Conservation (phyloP, 2,329 filamentous ascomycete genomes). For the Metarhizium sp. region DNA sequence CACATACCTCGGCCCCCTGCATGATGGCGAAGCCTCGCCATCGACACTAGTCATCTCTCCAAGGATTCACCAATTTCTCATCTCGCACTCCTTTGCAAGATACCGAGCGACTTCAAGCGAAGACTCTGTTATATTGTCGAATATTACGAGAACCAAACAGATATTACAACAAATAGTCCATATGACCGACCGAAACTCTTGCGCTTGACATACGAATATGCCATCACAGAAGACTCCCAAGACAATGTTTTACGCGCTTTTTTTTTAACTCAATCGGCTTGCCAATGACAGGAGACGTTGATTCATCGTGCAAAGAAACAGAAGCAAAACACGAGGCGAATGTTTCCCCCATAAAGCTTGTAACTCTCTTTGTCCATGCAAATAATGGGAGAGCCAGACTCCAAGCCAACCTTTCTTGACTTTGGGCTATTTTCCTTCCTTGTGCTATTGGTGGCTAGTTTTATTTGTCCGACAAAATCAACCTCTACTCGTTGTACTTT, state of each 20-base stretch:
- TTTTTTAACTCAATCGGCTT: not conserved
- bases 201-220: not conserved
- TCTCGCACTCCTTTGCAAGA: not conserved
- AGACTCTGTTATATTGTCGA: not conserved
- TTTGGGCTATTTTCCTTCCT: too few relatives aligned
- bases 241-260: not conserved
- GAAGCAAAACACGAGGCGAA: not conserved
- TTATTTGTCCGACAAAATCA: too few relatives aligned
- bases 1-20: not conserved
- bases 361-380: too few relatives aligned
- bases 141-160: not conserved
- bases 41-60: not conserved
- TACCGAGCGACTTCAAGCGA: not conserved
- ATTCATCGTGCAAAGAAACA: not conserved
- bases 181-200: not conserved
- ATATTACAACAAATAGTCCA: not conserved
- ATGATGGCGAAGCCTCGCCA: not conserved
- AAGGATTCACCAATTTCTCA: not conserved
- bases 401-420: too few relatives aligned
- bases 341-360: too few relatives aligned
- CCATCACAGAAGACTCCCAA: not conserved
- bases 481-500: too few relatives aligned
- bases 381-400: too few relatives aligned
- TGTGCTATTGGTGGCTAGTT: too few relatives aligned
- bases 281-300: not conserved